A percentile compares a stretch with the other conserved stretches of the same genome.
phyloP scores from a whole-genome alignment of 148 eudicot genomes.

The Cornus florida region DNA sequence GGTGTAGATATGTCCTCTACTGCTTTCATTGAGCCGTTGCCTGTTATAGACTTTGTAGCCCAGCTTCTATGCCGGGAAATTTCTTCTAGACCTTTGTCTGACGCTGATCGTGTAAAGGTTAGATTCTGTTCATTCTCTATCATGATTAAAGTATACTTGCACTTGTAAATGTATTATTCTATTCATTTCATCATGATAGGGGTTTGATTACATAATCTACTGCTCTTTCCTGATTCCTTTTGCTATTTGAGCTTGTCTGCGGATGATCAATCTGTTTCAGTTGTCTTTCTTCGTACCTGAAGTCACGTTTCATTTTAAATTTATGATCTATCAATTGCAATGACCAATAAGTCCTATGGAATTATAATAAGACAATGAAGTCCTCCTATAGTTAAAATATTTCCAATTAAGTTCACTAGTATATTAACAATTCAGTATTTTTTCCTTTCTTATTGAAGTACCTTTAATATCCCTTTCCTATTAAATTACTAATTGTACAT shows the following conservation, averaged over 20 bases:
- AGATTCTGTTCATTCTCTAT: neutral
- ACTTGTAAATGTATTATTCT: neutral
- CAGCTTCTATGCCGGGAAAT: slow-evolving; percentile 59
- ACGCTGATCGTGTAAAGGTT: slow-evolving; percentile 80
- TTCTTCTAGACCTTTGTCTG: slow-evolving; percentile 64
- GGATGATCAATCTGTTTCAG: neutral
- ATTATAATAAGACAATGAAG: no score
- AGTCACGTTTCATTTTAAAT: no score
- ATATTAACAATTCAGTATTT: no score
- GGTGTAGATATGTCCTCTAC: slow-evolving; percentile 79
- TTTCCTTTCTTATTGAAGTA: no score
- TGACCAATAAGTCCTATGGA: no score
- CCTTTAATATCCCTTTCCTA: no score
- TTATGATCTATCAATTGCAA: no score
- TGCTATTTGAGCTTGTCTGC: neutral
- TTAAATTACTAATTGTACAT: no score
- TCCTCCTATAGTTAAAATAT: no score
- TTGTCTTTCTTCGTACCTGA: neutral
- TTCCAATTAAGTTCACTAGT: no score
- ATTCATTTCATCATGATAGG: neutral
- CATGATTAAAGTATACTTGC: neutral
- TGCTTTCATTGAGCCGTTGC: slow-evolving; percentile 75
- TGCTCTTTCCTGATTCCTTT: neutral
- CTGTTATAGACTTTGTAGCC: slow-evolving; percentile 68
- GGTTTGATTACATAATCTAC: neutral